Conservation (phyloP, 371 early-diverging fungal species). For the Apophysomyces variabilis region DNA sequence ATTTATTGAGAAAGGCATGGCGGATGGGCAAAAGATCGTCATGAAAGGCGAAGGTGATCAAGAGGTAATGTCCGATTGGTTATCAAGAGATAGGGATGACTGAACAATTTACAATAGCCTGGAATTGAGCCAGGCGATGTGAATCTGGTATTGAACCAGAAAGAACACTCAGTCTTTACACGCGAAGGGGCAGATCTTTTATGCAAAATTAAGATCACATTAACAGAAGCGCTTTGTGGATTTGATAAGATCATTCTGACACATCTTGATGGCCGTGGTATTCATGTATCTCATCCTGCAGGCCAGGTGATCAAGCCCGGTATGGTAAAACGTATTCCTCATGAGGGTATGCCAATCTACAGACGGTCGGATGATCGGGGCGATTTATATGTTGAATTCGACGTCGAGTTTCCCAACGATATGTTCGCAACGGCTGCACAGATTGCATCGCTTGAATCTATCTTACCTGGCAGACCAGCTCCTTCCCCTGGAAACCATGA, state of each 20-base stretch:
- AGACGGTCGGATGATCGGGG: constrained; percentile 89
- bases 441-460: constrained; percentile 48
- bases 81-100: not conserved
- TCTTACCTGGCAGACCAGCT: constrained; percentile 54
- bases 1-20: constrained; percentile 93
- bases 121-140: constrained; percentile 65
- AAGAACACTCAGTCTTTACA: constrained; percentile 78
- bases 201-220: constrained; percentile 70
- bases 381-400: constrained; percentile 90
- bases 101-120: not conserved
- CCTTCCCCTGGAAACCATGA: constrained; percentile 41
- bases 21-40: constrained; percentile 85
- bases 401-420: constrained; percentile 90
- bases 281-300: constrained; percentile 85
- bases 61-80: constrained; percentile 29
- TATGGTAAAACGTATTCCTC: constrained; percentile 80
- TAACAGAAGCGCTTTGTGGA: constrained; percentile 94
- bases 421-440: constrained; percentile 69
- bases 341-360: constrained; percentile 96
- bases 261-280: constrained; percentile 93
- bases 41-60: constrained; percentile 94
- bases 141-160: constrained; percentile 83
- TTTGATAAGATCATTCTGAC: constrained; percentile 79
- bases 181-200: constrained; percentile 73
- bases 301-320: constrained; percentile 92